Percentiles rank a stretch among this genome's conserved stretches.
These are phyloP conservation scores for Fusarium torulosum DNA, from an alignment of 2,329 filamentous ascomycete genomes.

Conservation along the genomic window DNA sequence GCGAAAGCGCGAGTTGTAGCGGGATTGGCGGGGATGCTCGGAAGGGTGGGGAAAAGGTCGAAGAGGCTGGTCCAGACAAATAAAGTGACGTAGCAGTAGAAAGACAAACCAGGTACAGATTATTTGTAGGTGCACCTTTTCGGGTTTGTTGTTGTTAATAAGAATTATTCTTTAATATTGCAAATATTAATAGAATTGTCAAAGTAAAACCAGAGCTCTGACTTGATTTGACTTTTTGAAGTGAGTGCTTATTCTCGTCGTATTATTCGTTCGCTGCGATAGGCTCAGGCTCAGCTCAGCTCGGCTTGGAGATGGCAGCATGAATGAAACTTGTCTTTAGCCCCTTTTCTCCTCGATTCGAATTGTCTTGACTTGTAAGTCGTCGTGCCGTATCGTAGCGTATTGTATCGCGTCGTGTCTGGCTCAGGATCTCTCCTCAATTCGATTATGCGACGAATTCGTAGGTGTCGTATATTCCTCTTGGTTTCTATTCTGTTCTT, in stretches of 20 bases:
- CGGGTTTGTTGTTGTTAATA: not conserved
- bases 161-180: not conserved
- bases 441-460: not conserved
- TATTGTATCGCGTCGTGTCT: not conserved
- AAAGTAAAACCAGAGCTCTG: not conserved
- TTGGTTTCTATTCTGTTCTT: no score
- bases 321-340: slow-evolving; percentile 24
- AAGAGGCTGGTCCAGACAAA: slow-evolving; percentile 10
- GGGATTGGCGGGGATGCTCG: slow-evolving; percentile 31
- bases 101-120: slow-evolving; percentile 14
- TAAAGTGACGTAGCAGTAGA: slow-evolving; percentile 36
- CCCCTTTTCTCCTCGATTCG: slow-evolving; percentile 1
- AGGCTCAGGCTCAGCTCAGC: slow-evolving; percentile 13
- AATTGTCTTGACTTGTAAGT: not conserved
- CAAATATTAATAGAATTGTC: not conserved
- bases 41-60: slow-evolving; percentile 21
- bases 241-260: slow-evolving; percentile 7
- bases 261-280: slow-evolving; percentile 17
- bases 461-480: not conserved
- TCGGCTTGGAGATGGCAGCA: slow-evolving; percentile 16
- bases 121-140: not conserved
- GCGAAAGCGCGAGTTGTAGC: not conserved
- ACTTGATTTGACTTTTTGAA: not conserved
- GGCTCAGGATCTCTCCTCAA: not conserved
- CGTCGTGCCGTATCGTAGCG: not conserved